Conservation (phyloP, 2,329 filamentous ascomycete species). For the Diaporthe vexans region DNA sequence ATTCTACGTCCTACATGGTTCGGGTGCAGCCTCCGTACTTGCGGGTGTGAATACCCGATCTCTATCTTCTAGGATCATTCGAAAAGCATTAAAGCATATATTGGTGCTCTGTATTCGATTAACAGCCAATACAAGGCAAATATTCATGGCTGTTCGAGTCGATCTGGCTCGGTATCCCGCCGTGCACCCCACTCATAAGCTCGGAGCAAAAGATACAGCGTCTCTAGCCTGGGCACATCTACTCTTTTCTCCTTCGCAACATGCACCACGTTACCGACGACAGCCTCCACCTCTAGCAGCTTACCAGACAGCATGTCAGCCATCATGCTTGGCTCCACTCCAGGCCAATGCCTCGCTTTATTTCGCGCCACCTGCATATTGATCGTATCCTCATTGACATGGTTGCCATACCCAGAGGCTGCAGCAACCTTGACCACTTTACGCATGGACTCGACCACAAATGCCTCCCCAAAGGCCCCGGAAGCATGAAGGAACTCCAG, state of each 20-base stretch:
- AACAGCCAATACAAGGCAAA: no score
- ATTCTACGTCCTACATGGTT: no score
- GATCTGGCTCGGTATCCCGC: background rate
- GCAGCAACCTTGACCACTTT: background rate
- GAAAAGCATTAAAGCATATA: no score
- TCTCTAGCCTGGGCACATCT: background rate
- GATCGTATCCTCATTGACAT: background rate
- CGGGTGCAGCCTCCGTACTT: no score
- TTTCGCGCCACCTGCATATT: background rate
- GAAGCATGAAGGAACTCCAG: background rate
- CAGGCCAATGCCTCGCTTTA: background rate
- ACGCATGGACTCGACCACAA: background rate
- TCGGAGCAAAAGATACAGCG: background rate
- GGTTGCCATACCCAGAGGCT: background rate
- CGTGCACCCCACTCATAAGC: background rate
- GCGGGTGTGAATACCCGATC: no score
- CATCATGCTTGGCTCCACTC: conserved; percentile 2
- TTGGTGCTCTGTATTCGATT: no score
- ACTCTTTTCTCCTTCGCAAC: background rate
- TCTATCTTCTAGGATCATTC: no score
- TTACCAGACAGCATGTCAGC: background rate
- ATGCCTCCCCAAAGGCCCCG: background rate
- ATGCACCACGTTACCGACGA: background rate
- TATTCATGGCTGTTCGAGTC: no score
- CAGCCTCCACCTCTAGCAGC: background rate